Base-by-base conservation (phyloP, 257 asterid genomes). In the Penstemon barbatus region DNA sequence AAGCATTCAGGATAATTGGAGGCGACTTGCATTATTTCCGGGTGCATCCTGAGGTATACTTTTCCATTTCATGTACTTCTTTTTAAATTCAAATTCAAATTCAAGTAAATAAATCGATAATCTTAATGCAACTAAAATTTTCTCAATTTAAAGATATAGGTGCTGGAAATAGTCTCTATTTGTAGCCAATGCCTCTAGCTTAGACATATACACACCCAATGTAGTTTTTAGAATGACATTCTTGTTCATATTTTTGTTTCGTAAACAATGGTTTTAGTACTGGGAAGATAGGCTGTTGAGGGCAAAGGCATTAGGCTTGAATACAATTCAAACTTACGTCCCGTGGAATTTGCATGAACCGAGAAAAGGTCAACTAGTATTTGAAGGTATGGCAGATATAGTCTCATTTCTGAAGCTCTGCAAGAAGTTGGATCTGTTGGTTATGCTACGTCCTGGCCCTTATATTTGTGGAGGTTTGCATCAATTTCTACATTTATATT, bases 341-440 rank as follows among this genome's bases (percentile, higher is more conserved):
- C 96, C 97, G 2, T 93, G 99, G 99, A 93, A 93, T 77, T 81
- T 93, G 76, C 97, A 93, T 57, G 97, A 93, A 82, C 97, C 99
- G 38, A 81, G 71, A 66, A 82, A 71, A 62, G 96, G 94, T 45
- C 80, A 83, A 65, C 50, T 84, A 63, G 82, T 76, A 43, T 93
- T 93, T 72, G 92, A 87, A 71, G 97, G 97, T 59, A 69, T 87
- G 66, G 99, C 95, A 36, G 92, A 90, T 83, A 54, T 93, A 57
- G 53, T 84, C 77, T 81, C 92, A n/a, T 93, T 88, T 78, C 82
- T 93, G 71, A 74, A 85, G 63, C 95, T 88, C 60, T 93, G 99
- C 79, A 83, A 85, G 77, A 90, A 87, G 75, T 71, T 88, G 87
- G 83, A 88, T 72, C 75, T 93, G 70, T 75, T 93, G 80, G 99